Percentiles rank a stretch among this genome's conserved stretches.
Conservation (phyloP, 129 eudicot species). For the Cynara cardunculus region DNA sequence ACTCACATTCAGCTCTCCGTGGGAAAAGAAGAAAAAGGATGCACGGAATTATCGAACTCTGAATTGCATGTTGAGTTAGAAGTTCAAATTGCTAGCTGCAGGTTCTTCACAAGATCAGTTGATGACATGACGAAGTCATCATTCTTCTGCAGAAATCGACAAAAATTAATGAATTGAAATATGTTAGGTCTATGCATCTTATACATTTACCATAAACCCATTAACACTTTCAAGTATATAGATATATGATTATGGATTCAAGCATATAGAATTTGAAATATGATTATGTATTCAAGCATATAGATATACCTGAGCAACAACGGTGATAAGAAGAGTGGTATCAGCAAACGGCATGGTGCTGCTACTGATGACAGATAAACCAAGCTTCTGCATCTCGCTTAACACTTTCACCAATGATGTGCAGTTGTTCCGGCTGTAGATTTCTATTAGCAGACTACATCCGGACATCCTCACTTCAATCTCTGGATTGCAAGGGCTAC, state of each 20-base stretch:
- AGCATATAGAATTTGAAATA: too few relatives aligned
- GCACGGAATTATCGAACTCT: not conserved
- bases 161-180: constrained; percentile 10
- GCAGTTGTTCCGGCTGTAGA: constrained; percentile 30
- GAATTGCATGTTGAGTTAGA: not conserved
- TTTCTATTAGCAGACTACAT: constrained; percentile 38
- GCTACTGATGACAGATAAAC: constrained; percentile 37
- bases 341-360: constrained; percentile 53
- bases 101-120: constrained; percentile 35
- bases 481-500: constrained; percentile 30
- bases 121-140: constrained; percentile 29
- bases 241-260: not conserved
- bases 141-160: constrained; percentile 24
- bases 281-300: too few relatives aligned
- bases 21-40: not conserved
- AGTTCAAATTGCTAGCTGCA: constrained; percentile 19
- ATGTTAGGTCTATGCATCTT: not conserved
- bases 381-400: constrained; percentile 42
- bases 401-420: constrained; percentile 29
- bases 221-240: not conserved
- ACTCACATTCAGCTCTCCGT: not conserved
- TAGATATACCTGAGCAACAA: constrained; percentile 42
- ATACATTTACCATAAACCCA: not conserved
- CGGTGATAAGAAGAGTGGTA: constrained; percentile 37
- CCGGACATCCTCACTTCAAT: constrained; percentile 40